Base-by-base conservation (phyloP, 768 basidiomycete species). In the Naganishia vishniacii region DNA sequence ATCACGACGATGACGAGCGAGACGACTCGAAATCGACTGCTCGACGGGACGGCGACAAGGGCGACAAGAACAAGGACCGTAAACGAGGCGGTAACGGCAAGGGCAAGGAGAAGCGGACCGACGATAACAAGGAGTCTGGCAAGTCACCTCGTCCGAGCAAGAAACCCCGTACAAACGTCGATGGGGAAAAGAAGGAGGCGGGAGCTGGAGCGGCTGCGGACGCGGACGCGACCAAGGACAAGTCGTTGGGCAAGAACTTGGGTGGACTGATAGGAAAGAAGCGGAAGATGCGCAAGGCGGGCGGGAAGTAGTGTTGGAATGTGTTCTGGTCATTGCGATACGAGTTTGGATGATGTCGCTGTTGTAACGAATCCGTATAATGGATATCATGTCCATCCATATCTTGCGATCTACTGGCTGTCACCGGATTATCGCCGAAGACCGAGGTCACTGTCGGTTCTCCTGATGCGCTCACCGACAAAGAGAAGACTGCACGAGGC, bases 191-290 rank as follows among this genome's bases (percentile, higher is more conserved):
- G 37, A 65, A 68, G 16, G 78, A 80, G 59, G 80, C 80, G 32
- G 75, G 70, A 3, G 68, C 70, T 37, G 69, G 72, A 23, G 67
- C 68, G 48, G 28, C 65, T 20, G 25, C 61, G 18, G 44, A 58
- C 41, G 56, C 25, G 32, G 44, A 15, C 1, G 65, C 20, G n/a
- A 64, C 45, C 32, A 59, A 61, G 48, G 68, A 71, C 64, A 73
- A 72, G 72, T 63, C 67, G n/a, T 40, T 56, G 45, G 75, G 75
- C 26, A 65, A 51, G 49, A 62, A 34, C 20, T 45, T 89, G 40
- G 88, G 89, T 6, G 81, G 84, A 7, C 68, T 91, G 34, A 91
- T 91, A 68, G 88, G 89, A 15, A 81, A 88, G 71, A 91, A 91
- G 79, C 81, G 89, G 60, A 87, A 85, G 72, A 82, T 86, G 75